phyloP scores from a whole-genome alignment of 2,329 filamentous ascomycete species.

The Aureobasidium pullulans region DNA sequence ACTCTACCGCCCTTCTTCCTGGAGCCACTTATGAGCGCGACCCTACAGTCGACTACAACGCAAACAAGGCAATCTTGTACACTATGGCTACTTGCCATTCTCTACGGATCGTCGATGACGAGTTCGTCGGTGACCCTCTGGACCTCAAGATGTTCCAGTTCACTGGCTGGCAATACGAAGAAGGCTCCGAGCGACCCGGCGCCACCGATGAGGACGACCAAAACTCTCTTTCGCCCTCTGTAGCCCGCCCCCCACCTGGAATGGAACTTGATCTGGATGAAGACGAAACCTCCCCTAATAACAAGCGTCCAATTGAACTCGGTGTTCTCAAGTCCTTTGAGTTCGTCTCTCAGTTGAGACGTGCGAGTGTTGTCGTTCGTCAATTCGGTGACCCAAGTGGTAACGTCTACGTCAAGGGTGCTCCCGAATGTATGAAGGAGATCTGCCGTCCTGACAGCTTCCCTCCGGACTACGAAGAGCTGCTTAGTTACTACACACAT shows the following conservation, averaged over 20 bases:
- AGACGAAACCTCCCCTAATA: constrained; percentile 33
- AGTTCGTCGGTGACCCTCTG: constrained; percentile 85
- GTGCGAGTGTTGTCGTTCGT: constrained; percentile 86
- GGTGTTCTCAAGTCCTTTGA: constrained; percentile 90
- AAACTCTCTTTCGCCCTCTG: constrained; percentile 71
- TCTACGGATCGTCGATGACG: constrained; percentile 74
- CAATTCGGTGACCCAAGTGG: constrained; percentile 79
- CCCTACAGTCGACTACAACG: constrained; percentile 52
- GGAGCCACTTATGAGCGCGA: constrained; percentile 49
- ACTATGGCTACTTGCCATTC: constrained; percentile 98
- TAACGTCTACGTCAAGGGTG: constrained; percentile 90
- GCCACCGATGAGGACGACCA: constrained; percentile 67
- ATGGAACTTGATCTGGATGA: constrained; percentile 52
- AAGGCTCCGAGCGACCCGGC: constrained; percentile 61
- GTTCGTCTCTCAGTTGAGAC: constrained; percentile 84
- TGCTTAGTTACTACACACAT: constrained; percentile 86
- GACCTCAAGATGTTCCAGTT: constrained; percentile 99
- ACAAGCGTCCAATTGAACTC: constrained; percentile 62
- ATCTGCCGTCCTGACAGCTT: constrained; percentile 83
- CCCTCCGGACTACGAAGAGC: constrained; percentile 81
- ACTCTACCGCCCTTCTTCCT: constrained; percentile 53
- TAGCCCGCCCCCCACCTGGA: constrained; percentile 69
- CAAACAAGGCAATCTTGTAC: constrained; percentile 67
- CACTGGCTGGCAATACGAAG: constrained; percentile 85
- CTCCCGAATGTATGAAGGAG: constrained; percentile 90